Evolutionary conservation across 768 basidiomycete species (phyloP).

Genomic region (Myochromella boudieri): DNA sequence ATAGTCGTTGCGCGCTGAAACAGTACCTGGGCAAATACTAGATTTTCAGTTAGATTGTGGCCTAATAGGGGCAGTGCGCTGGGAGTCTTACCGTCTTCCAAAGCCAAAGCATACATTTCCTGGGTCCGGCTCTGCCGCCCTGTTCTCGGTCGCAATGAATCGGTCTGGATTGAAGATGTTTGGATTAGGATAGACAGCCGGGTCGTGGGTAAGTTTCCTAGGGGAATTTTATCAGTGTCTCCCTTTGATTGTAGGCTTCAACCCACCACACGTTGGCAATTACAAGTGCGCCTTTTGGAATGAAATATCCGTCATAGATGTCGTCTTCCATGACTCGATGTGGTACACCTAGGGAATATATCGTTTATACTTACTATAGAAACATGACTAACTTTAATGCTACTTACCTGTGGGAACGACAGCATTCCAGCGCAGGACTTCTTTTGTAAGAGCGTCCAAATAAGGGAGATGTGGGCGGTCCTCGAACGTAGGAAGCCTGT

Average conservation of each 20-base stretch:
- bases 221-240: neutral
- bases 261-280: constrained; percentile 51
- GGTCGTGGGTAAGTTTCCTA: constrained; percentile 57
- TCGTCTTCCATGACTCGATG: constrained; percentile 63
- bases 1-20: too few species aligned
- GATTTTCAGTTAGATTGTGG: neutral
- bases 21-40: constrained; percentile 55
- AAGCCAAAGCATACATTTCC: constrained; percentile 68
- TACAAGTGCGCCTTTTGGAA: constrained; percentile 57
- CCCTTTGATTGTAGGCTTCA: neutral
- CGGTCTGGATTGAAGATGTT: constrained; percentile 60
- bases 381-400: neutral
- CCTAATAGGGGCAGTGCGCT: constrained; percentile 7
- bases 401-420: constrained; percentile 43
- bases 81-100: constrained; percentile 52
- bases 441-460: constrained; percentile 59
- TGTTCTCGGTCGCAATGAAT: constrained; percentile 46
- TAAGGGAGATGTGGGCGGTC: constrained; percentile 62
- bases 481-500: constrained; percentile 59
- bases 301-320: constrained; percentile 58
- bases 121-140: constrained; percentile 52
- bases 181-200: constrained; percentile 52
- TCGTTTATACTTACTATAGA: constrained; percentile 17
- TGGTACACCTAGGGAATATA: constrained; percentile 39
- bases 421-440: constrained; percentile 54